These are phyloP conservation scores for Trichosporon coremiiforme DNA, from an alignment of 1,284 basidiomycete genomes.

Conservation along the genomic window DNA sequence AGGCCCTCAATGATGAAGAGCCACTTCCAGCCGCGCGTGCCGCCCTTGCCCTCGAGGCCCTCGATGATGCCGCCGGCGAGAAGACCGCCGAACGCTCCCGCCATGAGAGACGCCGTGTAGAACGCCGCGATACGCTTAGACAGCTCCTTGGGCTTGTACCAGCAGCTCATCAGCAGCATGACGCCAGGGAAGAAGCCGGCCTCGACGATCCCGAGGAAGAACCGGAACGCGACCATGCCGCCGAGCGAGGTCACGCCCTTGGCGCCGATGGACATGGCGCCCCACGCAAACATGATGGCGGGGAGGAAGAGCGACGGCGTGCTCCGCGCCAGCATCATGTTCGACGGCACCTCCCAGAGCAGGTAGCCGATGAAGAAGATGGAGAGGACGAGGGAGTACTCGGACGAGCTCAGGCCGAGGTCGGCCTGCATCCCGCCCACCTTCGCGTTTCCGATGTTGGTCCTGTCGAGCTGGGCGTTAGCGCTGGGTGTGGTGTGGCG, in stretches of 20 bases:
- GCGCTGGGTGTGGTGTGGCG: not conserved
- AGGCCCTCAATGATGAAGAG: slow-evolving; percentile 54
- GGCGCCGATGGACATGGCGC: slow-evolving; percentile 49
- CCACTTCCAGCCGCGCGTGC: slow-evolving; percentile 50
- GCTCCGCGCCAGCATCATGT: slow-evolving; percentile 35
- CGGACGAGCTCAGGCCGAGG: slow-evolving; percentile 22
- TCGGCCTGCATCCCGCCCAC: slow-evolving; percentile 28
- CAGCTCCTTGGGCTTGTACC: slow-evolving; percentile 40
- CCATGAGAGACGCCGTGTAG: slow-evolving; percentile 47
- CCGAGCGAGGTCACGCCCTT: slow-evolving; percentile 49
- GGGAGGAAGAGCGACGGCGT: slow-evolving; percentile 39
- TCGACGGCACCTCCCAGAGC: slow-evolving; percentile 31
- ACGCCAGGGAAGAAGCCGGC: slow-evolving; percentile 37
- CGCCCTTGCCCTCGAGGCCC: slow-evolving; percentile 40
- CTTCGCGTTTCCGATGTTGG: slow-evolving; percentile 35
- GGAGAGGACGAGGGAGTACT: slow-evolving; percentile 26
- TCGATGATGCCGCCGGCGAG: slow-evolving; percentile 50
- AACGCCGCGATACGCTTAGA: slow-evolving; percentile 43
- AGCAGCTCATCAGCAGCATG: slow-evolving; percentile 30
- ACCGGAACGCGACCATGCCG: slow-evolving; percentile 53
- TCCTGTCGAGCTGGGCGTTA: slow-evolving; percentile 23
- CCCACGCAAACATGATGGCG: slow-evolving; percentile 37
- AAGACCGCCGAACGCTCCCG: slow-evolving; percentile 48
- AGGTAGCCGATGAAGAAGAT: slow-evolving; percentile 29
- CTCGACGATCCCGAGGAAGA: slow-evolving; percentile 50